phyloP scores from a whole-genome alignment of 495 filamentous ascomycete species.

The Penicillium riverlandense region DNA sequence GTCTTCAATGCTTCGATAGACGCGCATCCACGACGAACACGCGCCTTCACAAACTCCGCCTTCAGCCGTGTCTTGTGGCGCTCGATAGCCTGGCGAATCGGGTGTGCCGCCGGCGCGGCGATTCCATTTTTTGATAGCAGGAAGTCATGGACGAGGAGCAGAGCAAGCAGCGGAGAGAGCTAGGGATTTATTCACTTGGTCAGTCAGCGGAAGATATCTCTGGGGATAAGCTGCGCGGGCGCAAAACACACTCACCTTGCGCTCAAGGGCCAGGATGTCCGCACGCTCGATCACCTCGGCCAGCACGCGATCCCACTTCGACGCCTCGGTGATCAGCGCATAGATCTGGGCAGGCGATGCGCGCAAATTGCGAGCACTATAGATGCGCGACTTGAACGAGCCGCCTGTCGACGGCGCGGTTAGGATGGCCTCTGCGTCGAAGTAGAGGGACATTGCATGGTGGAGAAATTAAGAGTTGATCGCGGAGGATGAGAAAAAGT shows the following conservation, averaged over 20 bases:
- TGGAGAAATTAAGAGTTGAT: neutral
- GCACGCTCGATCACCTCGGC: slow-evolving; percentile 79
- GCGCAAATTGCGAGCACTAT: slow-evolving; percentile 56
- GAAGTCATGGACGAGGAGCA: slow-evolving; percentile 82
- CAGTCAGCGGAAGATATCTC: slow-evolving; percentile 30
- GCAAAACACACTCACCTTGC: slow-evolving; percentile 53
- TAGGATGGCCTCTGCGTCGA: slow-evolving; percentile 75
- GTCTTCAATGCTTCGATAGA: slow-evolving; percentile 56
- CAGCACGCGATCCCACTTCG: slow-evolving; percentile 83
- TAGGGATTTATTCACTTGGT: slow-evolving; percentile 37
- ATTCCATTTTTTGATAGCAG: slow-evolving; percentile 76
- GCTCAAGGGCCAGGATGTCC: slow-evolving; percentile 63
- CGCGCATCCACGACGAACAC: slow-evolving; percentile 61
- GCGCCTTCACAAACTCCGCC: slow-evolving; percentile 74
- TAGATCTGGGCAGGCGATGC: slow-evolving; percentile 77
- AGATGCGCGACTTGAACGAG: slow-evolving; percentile 78
- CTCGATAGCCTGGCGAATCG: slow-evolving; percentile 64
- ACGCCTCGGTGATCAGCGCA: slow-evolving; percentile 73
- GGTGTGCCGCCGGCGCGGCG: slow-evolving; percentile 66
- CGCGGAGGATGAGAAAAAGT: slow-evolving; percentile 1
- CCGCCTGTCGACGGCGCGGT: slow-evolving; percentile 56
- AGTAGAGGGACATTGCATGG: slow-evolving; percentile 79
- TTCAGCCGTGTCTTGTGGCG: slow-evolving; percentile 73
- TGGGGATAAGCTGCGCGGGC: neutral
- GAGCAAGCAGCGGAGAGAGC: slow-evolving; percentile 72